phyloP scores from a whole-genome alignment of 805 yeast genomes.

The Starmerella vaccinii region DNA sequence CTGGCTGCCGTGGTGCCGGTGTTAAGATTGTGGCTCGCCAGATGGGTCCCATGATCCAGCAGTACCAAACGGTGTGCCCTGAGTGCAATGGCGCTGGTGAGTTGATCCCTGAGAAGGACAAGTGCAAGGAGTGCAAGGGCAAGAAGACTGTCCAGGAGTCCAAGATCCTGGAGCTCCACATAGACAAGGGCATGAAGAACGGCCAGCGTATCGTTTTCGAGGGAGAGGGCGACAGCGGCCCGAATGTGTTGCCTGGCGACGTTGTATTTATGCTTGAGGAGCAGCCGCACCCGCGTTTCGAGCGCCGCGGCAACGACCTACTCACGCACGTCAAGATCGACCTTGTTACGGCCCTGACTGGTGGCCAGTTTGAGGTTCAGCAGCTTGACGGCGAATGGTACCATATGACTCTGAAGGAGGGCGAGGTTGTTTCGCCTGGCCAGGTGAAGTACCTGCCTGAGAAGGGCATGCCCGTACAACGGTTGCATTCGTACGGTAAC shows the following conservation, averaged over 20 bases:
- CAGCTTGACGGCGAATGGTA: conserved; percentile 89
- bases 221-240: conserved; percentile 97
- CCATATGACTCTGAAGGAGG: conserved; percentile 73
- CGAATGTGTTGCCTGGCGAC: conserved; percentile 91
- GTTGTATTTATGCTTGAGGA: conserved; percentile 86
- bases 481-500: conserved; percentile 82
- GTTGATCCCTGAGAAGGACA: conserved; percentile 72
- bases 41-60: conserved; percentile 99
- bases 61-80: conserved; percentile 92
- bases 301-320: conserved; percentile 83
- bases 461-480: conserved; percentile 95
- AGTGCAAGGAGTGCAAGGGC: conserved; percentile 81
- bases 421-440: conserved; percentile 87
- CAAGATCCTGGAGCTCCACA: conserved; percentile 85
- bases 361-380: conserved; percentile 81
- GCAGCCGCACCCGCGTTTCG: conserved; percentile 72
- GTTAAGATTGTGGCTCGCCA: conserved; percentile 85
- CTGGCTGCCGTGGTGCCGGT: conserved; percentile 86
- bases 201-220: conserved; percentile 83
- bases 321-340: conserved; percentile 79
- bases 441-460: conserved; percentile 68
- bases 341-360: conserved; percentile 87
- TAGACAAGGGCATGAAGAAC: conserved; percentile 93
- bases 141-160: conserved; percentile 78
- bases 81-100: conserved; percentile 89